Conservation (phyloP, 495 filamentous ascomycete species). For the Aspergillus carlsbadensis region DNA sequence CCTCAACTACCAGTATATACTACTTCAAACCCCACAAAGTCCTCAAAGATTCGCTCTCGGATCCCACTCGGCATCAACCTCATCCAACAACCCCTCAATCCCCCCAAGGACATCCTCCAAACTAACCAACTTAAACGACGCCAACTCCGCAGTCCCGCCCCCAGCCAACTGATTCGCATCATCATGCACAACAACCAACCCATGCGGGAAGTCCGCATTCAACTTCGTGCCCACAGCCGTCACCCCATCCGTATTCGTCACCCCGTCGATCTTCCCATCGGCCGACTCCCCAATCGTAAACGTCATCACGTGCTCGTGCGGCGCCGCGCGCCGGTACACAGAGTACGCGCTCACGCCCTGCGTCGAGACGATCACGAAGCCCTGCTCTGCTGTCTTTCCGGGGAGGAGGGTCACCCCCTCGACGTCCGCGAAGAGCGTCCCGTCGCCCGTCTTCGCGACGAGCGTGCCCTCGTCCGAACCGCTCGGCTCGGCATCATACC, state of each 20-base stretch:
- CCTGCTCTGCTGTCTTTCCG: background rate
- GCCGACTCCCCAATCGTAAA: background rate
- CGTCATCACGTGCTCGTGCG: constrained; percentile 8
- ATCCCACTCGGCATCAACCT: constrained; percentile 2
- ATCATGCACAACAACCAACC: constrained; percentile 2
- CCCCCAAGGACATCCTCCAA: background rate
- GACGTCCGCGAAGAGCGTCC: background rate
- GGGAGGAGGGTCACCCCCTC: background rate
- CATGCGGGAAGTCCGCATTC: constrained; percentile 6
- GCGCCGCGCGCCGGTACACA: constrained; percentile 1
- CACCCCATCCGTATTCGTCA: constrained; percentile 8
- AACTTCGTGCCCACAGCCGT: background rate
- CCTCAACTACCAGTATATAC: too few species aligned
- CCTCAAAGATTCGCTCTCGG: background rate
- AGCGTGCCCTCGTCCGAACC: background rate
- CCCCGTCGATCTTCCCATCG: background rate
- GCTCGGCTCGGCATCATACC: constrained; percentile 7
- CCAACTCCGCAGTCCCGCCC: constrained; percentile 2
- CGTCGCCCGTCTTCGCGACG: background rate
- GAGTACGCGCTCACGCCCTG: constrained; percentile 7
- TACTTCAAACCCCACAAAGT: too few species aligned
- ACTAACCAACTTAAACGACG: constrained; percentile 5
- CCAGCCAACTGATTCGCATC: constrained; percentile 4
- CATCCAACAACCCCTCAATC: background rate
- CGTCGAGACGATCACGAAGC: background rate